Evolutionary conservation across 768 basidiomycete genomes (phyloP).

Genomic region (Auriscalpium orientale): DNA sequence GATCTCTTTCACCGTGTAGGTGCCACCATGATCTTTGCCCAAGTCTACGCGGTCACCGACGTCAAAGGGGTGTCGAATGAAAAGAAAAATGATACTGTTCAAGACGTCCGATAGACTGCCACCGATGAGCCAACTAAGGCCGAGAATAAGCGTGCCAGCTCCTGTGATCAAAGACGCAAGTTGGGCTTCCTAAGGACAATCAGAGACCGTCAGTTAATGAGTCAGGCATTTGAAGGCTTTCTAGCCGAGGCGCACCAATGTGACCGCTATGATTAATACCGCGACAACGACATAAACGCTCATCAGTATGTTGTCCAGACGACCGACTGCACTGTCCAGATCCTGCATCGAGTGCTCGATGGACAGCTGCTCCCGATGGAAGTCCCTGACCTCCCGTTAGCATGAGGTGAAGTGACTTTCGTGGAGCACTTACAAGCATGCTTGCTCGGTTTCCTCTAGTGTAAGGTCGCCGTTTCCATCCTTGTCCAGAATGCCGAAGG

Average conservation of each 20-base stretch:
- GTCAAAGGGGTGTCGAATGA: constrained; percentile 81
- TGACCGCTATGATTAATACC: constrained; percentile 75
- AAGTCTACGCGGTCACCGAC: constrained; percentile 68
- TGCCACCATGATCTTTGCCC: constrained; percentile 27
- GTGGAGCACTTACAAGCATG: constrained; percentile 42
- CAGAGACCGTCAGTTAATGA: constrained; percentile 6
- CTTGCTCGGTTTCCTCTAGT: constrained; percentile 68
- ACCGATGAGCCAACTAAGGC: constrained; percentile 84
- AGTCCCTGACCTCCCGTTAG: constrained; percentile 40
- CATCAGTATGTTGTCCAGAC: constrained; percentile 84
- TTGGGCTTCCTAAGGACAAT: constrained; percentile 51
- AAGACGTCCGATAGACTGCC: constrained; percentile 73
- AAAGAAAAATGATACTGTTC: constrained; percentile 84
- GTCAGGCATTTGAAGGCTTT: neutral
- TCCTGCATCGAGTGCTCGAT: constrained; percentile 85
- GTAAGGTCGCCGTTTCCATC: constrained; percentile 68
- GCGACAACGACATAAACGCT: constrained; percentile 65
- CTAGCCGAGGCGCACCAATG: constrained; percentile 42
- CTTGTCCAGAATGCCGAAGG: constrained; percentile 62
- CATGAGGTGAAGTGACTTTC: neutral
- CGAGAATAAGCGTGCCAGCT: constrained; percentile 56
- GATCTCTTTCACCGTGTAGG: constrained; percentile 84
- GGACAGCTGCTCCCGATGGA: constrained; percentile 79
- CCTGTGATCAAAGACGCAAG: constrained; percentile 69
- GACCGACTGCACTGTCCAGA: constrained; percentile 81